phyloP scores from a whole-genome alignment of 768 basidiomycete species.

The Dioszegia hungarica region DNA sequence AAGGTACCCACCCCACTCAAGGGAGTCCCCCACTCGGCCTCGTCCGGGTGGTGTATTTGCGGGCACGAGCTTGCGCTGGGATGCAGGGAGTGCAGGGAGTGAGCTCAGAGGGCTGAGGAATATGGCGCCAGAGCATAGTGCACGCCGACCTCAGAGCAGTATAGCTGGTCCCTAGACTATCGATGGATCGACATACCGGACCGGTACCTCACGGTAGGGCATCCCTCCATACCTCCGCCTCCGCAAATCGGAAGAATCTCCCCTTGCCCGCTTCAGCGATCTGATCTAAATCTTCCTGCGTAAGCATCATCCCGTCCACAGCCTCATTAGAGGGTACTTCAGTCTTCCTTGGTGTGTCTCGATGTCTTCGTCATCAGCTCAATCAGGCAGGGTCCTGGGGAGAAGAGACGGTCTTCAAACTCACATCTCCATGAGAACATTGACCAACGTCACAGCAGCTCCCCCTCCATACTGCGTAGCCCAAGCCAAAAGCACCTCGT shows the following conservation, averaged over 20 bases:
- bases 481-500: slow-evolving; percentile 40
- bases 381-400: background rate
- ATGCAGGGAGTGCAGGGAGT: no score
- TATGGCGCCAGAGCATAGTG: no score
- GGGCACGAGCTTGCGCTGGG: no score
- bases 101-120: no score
- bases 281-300: slow-evolving; percentile 15
- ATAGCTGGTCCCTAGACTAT: background rate
- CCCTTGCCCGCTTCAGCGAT: slow-evolving; percentile 29
- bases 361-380: slow-evolving; percentile 18
- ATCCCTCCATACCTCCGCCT: slow-evolving; percentile 28
- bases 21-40: no score
- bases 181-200: background rate
- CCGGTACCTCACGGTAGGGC: slow-evolving; percentile 3
- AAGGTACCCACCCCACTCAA: no score
- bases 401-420: no score
- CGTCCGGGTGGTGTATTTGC: no score
- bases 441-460: background rate
- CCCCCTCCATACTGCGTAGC: slow-evolving; percentile 7
- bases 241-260: slow-evolving; percentile 15
- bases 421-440: background rate
- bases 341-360: no score
- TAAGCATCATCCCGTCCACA: no score
- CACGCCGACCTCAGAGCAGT: no score
- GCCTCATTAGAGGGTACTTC: no score